Conservation (phyloP, 768 basidiomycete genomes). For the Rhizopogon rudus region DNA sequence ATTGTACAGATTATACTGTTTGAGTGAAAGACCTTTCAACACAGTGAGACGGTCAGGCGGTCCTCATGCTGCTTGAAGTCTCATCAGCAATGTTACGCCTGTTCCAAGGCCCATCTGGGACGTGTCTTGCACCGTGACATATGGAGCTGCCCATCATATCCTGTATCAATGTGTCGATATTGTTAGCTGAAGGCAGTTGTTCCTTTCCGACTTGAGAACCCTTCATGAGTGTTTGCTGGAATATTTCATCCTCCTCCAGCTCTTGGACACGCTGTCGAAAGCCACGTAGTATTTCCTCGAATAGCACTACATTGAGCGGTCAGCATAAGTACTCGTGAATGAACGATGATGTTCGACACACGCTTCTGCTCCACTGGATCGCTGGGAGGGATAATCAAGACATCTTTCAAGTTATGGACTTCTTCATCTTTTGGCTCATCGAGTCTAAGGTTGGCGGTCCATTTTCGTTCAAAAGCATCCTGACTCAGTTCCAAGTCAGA, state of each 20-base stretch:
- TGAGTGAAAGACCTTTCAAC: background rate
- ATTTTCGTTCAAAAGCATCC: conserved; percentile 32
- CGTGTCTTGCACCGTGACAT: conserved; percentile 5
- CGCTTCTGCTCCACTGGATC: conserved; percentile 34
- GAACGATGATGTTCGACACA: conserved; percentile 16
- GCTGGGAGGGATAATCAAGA: conserved; percentile 29
- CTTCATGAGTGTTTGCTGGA: conserved; percentile 34
- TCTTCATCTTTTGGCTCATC: conserved; percentile 34
- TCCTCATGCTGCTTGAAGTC: conserved; percentile 20
- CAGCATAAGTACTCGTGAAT: too few species aligned
- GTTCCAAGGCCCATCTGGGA: conserved; percentile 28
- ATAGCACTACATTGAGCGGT: conserved; percentile 22
- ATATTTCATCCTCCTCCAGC: conserved; percentile 40
- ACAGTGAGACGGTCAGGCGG: conserved; percentile 1
- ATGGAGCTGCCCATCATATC: conserved; percentile 32
- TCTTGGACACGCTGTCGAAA: conserved; percentile 32
- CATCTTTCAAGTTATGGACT: conserved; percentile 24
- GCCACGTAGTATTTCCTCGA: conserved; percentile 32
- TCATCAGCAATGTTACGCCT: conserved; percentile 8
- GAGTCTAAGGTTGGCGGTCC: conserved; percentile 29
- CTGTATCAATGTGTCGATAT: conserved; percentile 37
- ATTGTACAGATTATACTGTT: background rate
- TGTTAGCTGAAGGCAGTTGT: conserved; percentile 28
- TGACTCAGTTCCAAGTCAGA: conserved; percentile 34
- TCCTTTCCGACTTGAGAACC: conserved; percentile 32